Conservation (phyloP, 345 rosid genomes). For the Gossypium stocksii region DNA sequence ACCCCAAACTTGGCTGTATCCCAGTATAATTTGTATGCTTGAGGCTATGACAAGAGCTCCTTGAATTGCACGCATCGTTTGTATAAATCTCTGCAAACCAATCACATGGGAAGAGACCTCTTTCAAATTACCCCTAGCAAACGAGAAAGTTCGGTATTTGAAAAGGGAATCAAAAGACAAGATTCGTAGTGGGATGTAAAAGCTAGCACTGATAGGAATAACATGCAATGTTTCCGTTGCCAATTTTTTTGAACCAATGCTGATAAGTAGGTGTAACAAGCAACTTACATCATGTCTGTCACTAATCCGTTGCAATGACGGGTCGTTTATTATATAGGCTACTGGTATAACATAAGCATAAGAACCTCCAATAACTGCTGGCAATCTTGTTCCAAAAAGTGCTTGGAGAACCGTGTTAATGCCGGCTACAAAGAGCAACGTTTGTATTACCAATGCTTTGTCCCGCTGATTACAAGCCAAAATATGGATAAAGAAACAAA, state of each 20-base stretch:
- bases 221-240: background rate
- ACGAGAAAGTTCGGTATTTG: conserved; percentile 23
- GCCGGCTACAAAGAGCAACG: conserved; percentile 83
- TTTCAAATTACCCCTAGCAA: conserved; percentile 42
- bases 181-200: conserved; percentile 11
- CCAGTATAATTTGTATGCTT: conserved; percentile 79
- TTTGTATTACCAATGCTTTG: conserved; percentile 81
- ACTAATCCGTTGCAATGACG: conserved; percentile 51
- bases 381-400: conserved; percentile 82
- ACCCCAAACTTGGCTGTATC: conserved; percentile 90
- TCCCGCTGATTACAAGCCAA: conserved; percentile 54
- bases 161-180: conserved; percentile 12
- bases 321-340: conserved; percentile 71
- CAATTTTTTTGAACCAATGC: background rate
- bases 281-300: conserved; percentile 64
- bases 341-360: conserved; percentile 68
- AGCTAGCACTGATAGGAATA: background rate
- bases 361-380: conserved; percentile 88
- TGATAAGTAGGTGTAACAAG: background rate
- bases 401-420: conserved; percentile 88
- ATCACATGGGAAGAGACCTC: conserved; percentile 42
- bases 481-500: conserved; percentile 6
- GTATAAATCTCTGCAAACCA: conserved; percentile 84
- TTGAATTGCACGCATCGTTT: conserved; percentile 85
- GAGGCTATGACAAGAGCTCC: conserved; percentile 91